Evolutionary conservation across 2,329 filamentous ascomycete species (phyloP), one percentile per base, ranked within the genome.

Genomic region (Sphaerulina populicola): DNA sequence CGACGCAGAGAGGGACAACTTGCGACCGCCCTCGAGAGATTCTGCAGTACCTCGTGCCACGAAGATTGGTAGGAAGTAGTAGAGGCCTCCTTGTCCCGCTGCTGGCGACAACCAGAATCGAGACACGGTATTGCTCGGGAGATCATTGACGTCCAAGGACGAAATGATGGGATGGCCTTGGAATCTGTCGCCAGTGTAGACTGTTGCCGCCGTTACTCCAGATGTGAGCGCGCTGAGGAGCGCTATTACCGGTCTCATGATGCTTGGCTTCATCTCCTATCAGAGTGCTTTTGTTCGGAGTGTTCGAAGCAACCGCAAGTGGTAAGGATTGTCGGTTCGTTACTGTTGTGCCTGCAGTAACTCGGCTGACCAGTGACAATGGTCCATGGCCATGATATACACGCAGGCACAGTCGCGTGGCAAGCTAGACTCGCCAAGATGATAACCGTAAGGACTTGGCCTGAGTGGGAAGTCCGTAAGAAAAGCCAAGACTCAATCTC

Each of bases 41-140:
- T 68, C 66, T 12, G 63, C 57, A 23, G 66, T 65, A 33, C 68
- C 69, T 9, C 68, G 63, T 15, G 68, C 68, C 6, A 70, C 67
- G 50, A 70, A 64, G 0, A 70, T 61, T 2, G 69, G 68, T 8
- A 70, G 62, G 43, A 69, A 66, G 11, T 69, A 64, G 1, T 64
- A 58, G 8, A 64, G 57, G n/a, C 68, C 68, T 27, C 67, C 67
- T 62, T 69, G 68, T 50, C 68, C 61, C 44, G 68, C 66, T 4
- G 65, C 66, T 15, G 67, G 67, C 23, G 67, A 63, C 36, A 71
- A 56, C 55, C 68, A 70, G 55, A 68, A 70, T 35, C 64, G 62
- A 1, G 66, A 66, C 3, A 70, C 60, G 3, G 64, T 62, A 47
- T 64, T 64, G n/a, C 64, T 51, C 1, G 68, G 68, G 4, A 69